phyloP scores from a whole-genome alignment of 345 rosid genomes.

The Camelina hispida region DNA sequence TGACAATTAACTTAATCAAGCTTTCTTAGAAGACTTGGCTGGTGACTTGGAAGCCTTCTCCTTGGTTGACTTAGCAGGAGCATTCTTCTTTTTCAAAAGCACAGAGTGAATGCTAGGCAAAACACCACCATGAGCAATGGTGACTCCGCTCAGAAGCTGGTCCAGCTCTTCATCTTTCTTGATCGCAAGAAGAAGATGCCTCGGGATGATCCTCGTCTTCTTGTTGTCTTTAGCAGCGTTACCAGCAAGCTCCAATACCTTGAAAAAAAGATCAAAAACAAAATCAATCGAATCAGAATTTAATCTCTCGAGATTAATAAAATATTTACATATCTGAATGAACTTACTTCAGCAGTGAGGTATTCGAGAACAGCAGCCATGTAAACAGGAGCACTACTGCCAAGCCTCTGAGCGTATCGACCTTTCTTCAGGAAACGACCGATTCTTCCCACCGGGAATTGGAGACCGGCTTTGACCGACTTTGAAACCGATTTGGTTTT shows the following conservation, averaged over 20 bases:
- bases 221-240: too few relatives aligned
- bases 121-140: slow-evolving; percentile 44
- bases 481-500: slow-evolving; percentile 60
- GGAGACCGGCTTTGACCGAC: too few relatives aligned
- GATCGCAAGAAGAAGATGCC: too few relatives aligned
- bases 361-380: slow-evolving; percentile 79
- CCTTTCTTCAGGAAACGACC: slow-evolving; percentile 75
- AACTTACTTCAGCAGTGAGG: slow-evolving; percentile 67
- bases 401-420: slow-evolving; percentile 61
- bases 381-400: slow-evolving; percentile 74
- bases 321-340: slow-evolving; percentile 1
- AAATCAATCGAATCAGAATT: not conserved
- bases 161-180: too few relatives aligned
- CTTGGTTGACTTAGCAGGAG: slow-evolving; percentile 42
- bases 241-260: not conserved
- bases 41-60: slow-evolving; percentile 49
- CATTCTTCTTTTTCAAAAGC: slow-evolving; percentile 58
- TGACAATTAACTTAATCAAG: not conserved
- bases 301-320: not conserved
- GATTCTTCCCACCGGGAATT: slow-evolving; percentile 58
- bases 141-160: too few relatives aligned
- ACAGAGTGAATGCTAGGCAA: slow-evolving; percentile 67
- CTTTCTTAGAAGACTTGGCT: too few relatives aligned
- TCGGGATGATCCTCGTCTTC: too few relatives aligned
- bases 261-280: too few relatives aligned